Evolutionary conservation across 2,329 filamentous ascomycete species (phyloP).

Genomic region (Waltergamsia citrina): DNA sequence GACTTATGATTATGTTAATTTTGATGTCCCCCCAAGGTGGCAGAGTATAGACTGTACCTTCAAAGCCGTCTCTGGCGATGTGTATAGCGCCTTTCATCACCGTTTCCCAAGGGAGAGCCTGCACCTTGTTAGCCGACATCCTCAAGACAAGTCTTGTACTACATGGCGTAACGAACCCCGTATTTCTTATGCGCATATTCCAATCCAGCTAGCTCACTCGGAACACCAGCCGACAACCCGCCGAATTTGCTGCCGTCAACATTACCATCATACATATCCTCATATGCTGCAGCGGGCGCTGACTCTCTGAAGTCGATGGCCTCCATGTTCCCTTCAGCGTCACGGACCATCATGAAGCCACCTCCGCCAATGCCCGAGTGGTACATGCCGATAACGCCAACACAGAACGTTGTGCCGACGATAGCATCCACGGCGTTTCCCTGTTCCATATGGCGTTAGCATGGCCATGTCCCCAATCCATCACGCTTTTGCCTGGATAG

Average conservation of each 20-base stretch:
- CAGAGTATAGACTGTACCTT: conserved; percentile 23
- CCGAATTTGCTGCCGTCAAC: conserved; percentile 56
- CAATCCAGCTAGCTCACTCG: conserved; percentile 69
- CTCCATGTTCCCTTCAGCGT: conserved; percentile 66
- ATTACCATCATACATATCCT: conserved; percentile 79
- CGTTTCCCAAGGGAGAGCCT: conserved; percentile 56
- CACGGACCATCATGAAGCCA: conserved; percentile 78
- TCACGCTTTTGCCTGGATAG: not conserved
- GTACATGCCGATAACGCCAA: conserved; percentile 69
- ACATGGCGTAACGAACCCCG: conserved; percentile 33
- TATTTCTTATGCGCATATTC: conserved; percentile 69
- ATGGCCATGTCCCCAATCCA: no score
- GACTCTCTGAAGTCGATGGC: conserved; percentile 85
- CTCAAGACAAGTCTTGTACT: not conserved
- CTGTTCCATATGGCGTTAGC: conserved; percentile 15
- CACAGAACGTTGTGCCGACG: conserved; percentile 64
- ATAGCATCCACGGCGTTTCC: conserved; percentile 72
- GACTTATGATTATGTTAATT: conserved; percentile 28
- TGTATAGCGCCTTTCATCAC: conserved; percentile 67
- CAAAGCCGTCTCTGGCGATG: conserved; percentile 66
- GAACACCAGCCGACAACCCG: conserved; percentile 63
- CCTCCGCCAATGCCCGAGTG: conserved; percentile 82
- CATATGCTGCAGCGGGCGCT: conserved; percentile 69
- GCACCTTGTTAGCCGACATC: not conserved
- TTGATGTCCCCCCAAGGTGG: no score